Base-by-base conservation (phyloP, 1,284 basidiomycete genomes). In the Termitomyces sp. region DNA sequence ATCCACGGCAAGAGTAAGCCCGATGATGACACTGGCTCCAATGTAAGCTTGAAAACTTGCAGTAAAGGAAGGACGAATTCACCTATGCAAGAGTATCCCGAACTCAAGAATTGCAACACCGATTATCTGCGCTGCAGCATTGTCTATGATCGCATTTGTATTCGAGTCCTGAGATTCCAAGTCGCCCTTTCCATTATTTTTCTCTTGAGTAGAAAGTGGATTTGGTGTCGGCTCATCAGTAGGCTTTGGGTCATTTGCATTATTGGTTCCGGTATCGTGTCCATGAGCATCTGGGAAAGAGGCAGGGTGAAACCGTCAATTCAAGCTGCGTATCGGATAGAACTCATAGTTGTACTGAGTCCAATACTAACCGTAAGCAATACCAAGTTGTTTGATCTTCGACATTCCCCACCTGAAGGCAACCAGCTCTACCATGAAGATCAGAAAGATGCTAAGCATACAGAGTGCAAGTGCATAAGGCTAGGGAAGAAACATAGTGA, bases 1-100 rank as follows among this genome's bases (percentile, higher is more conserved):
- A 64, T 90, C 83, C 31, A 96, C 92, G 19, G 94, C 94, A 42
- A 99, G 83, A 0, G 96, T 98, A 24, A 99, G 74, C 0, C 96
- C 96, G 63, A 98, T 94, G 61, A 98, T 81, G 40, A 98, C 68
- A 65, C 86, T 85, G 26, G 28, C 8, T 46, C 19, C 6, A 9
- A 33, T 19, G 5, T 44, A 1, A 49, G 41, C 19, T 43, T 21
- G 3, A 1, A 13, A 1, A 31, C 12, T 36, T 13, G 7, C 28
- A 43, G 30, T 7, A 36, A 21, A 12, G 6, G 42, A n/a, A 33
- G 21, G 43, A 28, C 45, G 21, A 8, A n/a, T 10, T 48, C 38
- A 77, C 81, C 82, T 88, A 67, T 97, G 94, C 57, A 99, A 76
- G 13, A 94, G 73, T 46, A 98, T 91, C 64, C 96, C 96, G 64